These are phyloP conservation scores for Thelonectria blattea DNA, from an alignment of 2,329 filamentous ascomycete genomes.

Conservation along the genomic window DNA sequence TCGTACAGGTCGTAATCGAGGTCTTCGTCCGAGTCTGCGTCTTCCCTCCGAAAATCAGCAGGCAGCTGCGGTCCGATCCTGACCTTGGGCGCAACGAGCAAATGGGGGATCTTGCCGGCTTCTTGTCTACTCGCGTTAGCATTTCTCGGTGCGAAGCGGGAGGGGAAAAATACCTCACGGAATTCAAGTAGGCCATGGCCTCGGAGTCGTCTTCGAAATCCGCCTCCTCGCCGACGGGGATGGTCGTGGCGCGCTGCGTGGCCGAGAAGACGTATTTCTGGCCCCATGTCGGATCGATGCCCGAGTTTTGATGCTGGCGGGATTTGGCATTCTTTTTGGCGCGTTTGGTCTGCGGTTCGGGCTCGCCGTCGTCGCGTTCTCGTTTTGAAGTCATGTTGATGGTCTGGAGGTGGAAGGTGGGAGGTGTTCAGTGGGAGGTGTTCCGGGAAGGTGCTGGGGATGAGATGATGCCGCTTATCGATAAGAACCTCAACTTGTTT, in stretches of 20 bases:
- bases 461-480: conserved; percentile 28
- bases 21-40: conserved; percentile 39
- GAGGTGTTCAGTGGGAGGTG: too few species aligned
- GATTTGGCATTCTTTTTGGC: conserved; percentile 41
- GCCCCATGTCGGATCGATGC: conserved; percentile 70
- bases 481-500: conserved; percentile 18
- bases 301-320: conserved; percentile 51
- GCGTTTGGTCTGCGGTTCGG: conserved; percentile 37
- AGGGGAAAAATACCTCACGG: conserved; percentile 65
- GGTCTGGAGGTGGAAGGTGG: too few species aligned
- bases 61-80: conserved; percentile 60
- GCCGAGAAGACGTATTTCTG: conserved; percentile 75
- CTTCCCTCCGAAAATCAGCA: conserved; percentile 41
- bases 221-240: conserved; percentile 60
- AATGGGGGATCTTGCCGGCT: conserved; percentile 74
- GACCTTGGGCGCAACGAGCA: conserved; percentile 68
- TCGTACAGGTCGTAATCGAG: conserved; percentile 55
- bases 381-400: conserved; percentile 45
- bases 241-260: conserved; percentile 56
- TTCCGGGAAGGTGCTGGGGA: conserved; percentile 1
- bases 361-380: conserved; percentile 40
- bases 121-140: conserved; percentile 72
- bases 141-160: conserved; percentile 18
- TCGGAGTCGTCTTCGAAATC: conserved; percentile 72
- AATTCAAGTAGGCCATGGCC: conserved; percentile 72